Evolutionary conservation across 2,329 filamentous ascomycete species (phyloP).

Genomic region (Penicillium verrucosum): DNA sequence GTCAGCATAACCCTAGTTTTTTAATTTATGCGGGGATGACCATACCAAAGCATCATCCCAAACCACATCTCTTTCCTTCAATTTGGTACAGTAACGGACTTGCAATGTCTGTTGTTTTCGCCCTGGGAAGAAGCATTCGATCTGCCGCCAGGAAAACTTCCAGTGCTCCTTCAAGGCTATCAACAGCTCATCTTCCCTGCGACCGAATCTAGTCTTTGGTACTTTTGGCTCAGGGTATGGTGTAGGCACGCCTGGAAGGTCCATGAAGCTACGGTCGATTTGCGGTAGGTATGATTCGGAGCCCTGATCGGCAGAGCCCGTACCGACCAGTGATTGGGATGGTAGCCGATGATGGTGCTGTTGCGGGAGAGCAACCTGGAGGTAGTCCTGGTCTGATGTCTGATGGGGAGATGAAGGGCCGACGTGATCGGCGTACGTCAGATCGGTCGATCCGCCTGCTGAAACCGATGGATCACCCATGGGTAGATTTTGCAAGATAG

Average conservation of each 20-base stretch:
- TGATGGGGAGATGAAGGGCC: constrained; percentile 31
- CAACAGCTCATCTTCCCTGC: constrained; percentile 71
- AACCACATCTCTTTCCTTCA: constrained; percentile 88
- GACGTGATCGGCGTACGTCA: constrained; percentile 34
- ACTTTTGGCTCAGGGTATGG: constrained; percentile 67
- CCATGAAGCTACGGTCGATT: constrained; percentile 69
- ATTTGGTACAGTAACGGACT: constrained; percentile 90
- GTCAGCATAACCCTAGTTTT: not conserved
- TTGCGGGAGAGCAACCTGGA: constrained; percentile 45
- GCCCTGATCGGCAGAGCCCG: constrained; percentile 54
- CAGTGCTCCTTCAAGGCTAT: constrained; percentile 93
- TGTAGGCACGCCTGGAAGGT: constrained; percentile 79
- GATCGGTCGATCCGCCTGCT: constrained; percentile 33
- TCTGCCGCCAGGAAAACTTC: constrained; percentile 95
- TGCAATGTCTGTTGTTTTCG: constrained; percentile 86
- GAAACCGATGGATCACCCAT: constrained; percentile 28
- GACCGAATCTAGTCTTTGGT: constrained; percentile 1
- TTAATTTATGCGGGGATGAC: not conserved
- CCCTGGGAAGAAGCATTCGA: constrained; percentile 92
- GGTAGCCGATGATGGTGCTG: constrained; percentile 78
- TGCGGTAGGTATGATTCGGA: not conserved
- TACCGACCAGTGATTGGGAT: constrained; percentile 64
- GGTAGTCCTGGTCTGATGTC: constrained; percentile 34
- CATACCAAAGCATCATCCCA: constrained; percentile 90
- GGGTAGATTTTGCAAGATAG: constrained; percentile 31